Base-by-base conservation (phyloP, 176 grass and related monocot species). In the Alloteropsis semialata region DNA sequence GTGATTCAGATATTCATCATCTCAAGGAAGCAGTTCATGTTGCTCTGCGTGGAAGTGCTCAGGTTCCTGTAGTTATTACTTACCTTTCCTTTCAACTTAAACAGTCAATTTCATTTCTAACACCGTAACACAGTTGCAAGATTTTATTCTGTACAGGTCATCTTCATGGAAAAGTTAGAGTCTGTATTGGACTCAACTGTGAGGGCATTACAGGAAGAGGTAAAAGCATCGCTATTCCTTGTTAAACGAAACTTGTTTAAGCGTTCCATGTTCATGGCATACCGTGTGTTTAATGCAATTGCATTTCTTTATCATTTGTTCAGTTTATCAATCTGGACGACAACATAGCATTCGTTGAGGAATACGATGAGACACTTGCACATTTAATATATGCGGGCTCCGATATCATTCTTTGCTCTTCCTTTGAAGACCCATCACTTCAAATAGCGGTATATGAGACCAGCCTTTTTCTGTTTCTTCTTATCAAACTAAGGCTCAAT, bases 391-490 rank as follows among this genome's bases (percentile, higher is more conserved):
- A 86, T 86, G 86, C 90, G 69, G 87, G 87, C 18, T 93, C 71
- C 74, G 84, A 81, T 77, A 85, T 93, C 63, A 87, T 90, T 80
- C 75, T 87, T 50, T 93, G 91, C 46, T 77, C 84, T 93, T 93
- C 87, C 76, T 87, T 92, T 68, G 38, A 90, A 7, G 81, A 85
- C 53, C 81, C 56, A 74, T 84, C 53, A 0, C 76, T 89, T 45
- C 90, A 89, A 83, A 82, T 79, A 68, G 77, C 82, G 25, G 86
- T 89, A 92, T 70, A 74, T 86, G 41, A 76, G 79, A 59, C 6
- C 74, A 61, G 10, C 22, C 39, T 15, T 60, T 49, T 79, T 28
- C 50, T 1, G 15, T 41, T 38, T 32, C 15, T 27, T 1, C 21
- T 39, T 61, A 48, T 4, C 46, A 61, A 69, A 45, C 50, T 69